A percentile compares a stretch with the other conserved stretches of the same genome.
phyloP scores from a whole-genome alignment of 176 grass and related monocot genomes.

The Cenchrus purpureus region DNA sequence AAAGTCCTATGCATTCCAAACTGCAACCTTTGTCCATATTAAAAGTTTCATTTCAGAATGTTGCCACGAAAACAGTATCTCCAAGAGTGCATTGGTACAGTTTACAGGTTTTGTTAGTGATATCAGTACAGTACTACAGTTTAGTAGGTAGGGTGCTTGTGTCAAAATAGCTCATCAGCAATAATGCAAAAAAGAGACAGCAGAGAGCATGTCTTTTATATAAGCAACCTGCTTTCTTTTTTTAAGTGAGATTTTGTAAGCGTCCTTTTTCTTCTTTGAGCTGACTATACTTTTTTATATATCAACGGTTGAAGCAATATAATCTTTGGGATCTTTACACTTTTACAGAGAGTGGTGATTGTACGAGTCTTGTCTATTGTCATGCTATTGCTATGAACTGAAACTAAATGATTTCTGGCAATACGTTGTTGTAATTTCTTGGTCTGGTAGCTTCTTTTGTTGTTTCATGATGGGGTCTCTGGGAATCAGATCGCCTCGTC shows the following conservation, averaged over 20 bases:
- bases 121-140: slow-evolving; percentile 20
- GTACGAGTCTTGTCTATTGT: not conserved
- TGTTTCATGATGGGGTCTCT: slow-evolving; percentile 6
- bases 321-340: not conserved
- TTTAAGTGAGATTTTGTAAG: not conserved
- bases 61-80: not conserved
- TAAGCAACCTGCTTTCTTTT: not conserved
- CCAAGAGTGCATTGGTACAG: not conserved
- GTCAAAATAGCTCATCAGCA: slow-evolving; percentile 19
- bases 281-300: not conserved
- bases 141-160: slow-evolving; percentile 15
- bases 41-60: slow-evolving; percentile 21
- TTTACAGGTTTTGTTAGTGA: not conserved
- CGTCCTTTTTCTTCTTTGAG: slow-evolving; percentile 1
- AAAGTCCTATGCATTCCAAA: not conserved
- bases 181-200: not conserved
- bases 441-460: not conserved
- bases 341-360: not conserved
- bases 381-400: not conserved
- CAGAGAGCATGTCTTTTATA: not conserved
- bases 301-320: not conserved
- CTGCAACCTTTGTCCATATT: not conserved
- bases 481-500: not conserved
- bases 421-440: not conserved
- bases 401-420: not conserved